A percentile compares a stretch with the other conserved stretches of the same genome.
These are phyloP conservation scores for Calocybe cyanea DNA, from an alignment of 768 basidiomycete genomes.

Conservation along the genomic window DNA sequence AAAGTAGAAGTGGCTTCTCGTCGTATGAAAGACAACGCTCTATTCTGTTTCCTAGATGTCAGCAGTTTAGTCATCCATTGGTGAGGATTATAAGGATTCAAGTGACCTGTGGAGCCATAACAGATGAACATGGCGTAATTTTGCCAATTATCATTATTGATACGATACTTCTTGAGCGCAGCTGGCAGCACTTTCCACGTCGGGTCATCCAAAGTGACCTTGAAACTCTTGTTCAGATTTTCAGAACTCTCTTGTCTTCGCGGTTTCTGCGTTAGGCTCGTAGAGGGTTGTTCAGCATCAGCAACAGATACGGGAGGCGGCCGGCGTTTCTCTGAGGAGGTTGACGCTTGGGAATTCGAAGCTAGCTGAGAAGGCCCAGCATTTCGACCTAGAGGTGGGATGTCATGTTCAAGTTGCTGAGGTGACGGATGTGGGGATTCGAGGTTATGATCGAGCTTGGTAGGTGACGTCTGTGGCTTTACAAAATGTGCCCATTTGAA, in stretches of 20 bases:
- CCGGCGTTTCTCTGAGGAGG: constrained; percentile 28
- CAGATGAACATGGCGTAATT: constrained; percentile 99
- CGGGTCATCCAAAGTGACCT: constrained; percentile 95
- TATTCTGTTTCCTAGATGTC: constrained; percentile 65
- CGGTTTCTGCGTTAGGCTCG: constrained; percentile 37
- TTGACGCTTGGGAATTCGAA: constrained; percentile 11
- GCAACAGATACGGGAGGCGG: constrained; percentile 26
- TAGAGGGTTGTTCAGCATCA: constrained; percentile 24
- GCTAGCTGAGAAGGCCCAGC: constrained; percentile 23
- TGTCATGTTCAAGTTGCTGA: constrained; percentile 71
- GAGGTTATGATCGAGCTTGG: constrained; percentile 53
- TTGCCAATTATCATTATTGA: constrained; percentile 98
- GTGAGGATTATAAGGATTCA: not conserved
- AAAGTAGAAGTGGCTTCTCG: constrained; percentile 94
- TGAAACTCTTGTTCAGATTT: constrained; percentile 85
- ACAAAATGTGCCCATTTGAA: constrained; percentile 88
- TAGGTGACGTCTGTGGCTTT: constrained; percentile 76
- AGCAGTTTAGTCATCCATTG: not conserved
- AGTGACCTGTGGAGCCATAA: constrained; percentile 82
- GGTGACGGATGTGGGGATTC: constrained; percentile 83
- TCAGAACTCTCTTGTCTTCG: constrained; percentile 63
- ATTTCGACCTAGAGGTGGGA: constrained; percentile 36
- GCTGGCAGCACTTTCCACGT: constrained; percentile 99
- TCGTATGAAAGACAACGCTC: constrained; percentile 97
- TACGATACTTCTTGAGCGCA: constrained; percentile 97